phyloP scores from a whole-genome alignment of 1,284 basidiomycete species.

The Naganishia sp. region DNA sequence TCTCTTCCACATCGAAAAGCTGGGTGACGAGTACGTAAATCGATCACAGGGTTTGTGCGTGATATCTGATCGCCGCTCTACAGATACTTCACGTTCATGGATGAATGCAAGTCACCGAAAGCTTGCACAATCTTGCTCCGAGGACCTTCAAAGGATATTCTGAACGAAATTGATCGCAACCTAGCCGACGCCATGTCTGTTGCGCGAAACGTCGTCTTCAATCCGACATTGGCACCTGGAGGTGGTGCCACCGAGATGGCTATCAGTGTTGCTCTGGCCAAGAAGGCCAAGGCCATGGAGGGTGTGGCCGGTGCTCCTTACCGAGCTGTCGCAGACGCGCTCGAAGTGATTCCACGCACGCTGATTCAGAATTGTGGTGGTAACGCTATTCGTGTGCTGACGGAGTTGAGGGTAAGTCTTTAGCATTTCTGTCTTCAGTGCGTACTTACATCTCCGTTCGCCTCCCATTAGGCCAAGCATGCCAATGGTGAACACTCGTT shows the following conservation, averaged over 20 bases:
- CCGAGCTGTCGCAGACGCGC: slow-evolving; percentile 88
- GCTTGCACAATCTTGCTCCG: slow-evolving; percentile 98
- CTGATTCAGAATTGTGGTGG: slow-evolving; percentile 94
- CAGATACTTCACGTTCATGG: slow-evolving; percentile 95
- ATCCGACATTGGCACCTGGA: slow-evolving; percentile 86
- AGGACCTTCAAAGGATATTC: slow-evolving; percentile 94
- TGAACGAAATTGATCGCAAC: slow-evolving; percentile 98
- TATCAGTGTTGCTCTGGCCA: slow-evolving; percentile 83
- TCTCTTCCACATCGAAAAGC: slow-evolving; percentile 93
- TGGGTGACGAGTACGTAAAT: slow-evolving; percentile 83
- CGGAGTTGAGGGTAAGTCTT: slow-evolving; percentile 72
- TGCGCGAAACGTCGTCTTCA: slow-evolving; percentile 94
- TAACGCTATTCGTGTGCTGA: slow-evolving; percentile 88
- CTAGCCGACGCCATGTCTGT: slow-evolving; percentile 97
- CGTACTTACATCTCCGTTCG: not conserved
- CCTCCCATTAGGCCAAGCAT: slow-evolving; percentile 74
- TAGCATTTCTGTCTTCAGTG: slow-evolving; percentile 13
- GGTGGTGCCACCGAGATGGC: slow-evolving; percentile 99
- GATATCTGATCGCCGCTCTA: not conserved
- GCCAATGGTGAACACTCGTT: slow-evolving; percentile 85
- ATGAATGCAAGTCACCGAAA: slow-evolving; percentile 87
- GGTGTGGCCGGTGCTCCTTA: slow-evolving; percentile 90
- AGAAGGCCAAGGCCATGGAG: slow-evolving; percentile 73
- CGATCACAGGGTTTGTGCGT: not conserved
- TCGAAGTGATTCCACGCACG: slow-evolving; percentile 96